Percentiles rank a stretch among this genome's conserved stretches.
phyloP scores from a whole-genome alignment of 495 filamentous ascomycete genomes.

The Lasiosphaeria hispida region DNA sequence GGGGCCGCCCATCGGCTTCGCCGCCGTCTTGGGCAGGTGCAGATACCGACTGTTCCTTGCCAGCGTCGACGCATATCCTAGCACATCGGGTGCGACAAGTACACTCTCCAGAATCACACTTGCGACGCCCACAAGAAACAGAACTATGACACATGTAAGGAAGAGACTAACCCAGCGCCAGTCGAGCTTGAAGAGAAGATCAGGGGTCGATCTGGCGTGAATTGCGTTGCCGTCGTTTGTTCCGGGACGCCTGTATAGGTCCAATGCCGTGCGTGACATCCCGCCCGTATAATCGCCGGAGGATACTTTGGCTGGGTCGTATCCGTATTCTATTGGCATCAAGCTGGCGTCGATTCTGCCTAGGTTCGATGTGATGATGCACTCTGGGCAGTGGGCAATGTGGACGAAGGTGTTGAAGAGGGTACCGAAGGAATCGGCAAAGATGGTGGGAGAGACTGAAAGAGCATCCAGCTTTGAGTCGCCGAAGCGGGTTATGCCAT shows the following conservation, averaged over 20 bases:
- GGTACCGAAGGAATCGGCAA: background rate
- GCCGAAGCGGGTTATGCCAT: too few relatives aligned
- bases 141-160: constrained; percentile 1
- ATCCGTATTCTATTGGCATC: too few relatives aligned
- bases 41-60: constrained; percentile 17
- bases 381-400: constrained; percentile 1
- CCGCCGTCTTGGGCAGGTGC: constrained; percentile 11
- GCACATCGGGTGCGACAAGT: constrained; percentile 10
- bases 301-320: too few relatives aligned
- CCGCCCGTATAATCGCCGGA: too few relatives aligned
- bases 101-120: constrained; percentile 1
- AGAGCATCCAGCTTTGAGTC: background rate
- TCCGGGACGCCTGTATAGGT: background rate
- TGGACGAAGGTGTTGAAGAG: constrained; percentile 7
- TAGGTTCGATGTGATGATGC: background rate
- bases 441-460: background rate
- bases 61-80: constrained; percentile 17
- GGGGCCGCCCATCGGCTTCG: constrained; percentile 13
- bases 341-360: too few relatives aligned
- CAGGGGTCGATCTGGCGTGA: background rate
- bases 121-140: constrained; percentile 1
- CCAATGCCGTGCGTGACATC: too few relatives aligned
- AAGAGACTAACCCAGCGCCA: constrained; percentile 8
- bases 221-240: background rate
- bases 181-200: background rate